Evolutionary conservation across 805 yeast genomes (phyloP).

Genomic region (Wilhelminamyces savonicus): DNA sequence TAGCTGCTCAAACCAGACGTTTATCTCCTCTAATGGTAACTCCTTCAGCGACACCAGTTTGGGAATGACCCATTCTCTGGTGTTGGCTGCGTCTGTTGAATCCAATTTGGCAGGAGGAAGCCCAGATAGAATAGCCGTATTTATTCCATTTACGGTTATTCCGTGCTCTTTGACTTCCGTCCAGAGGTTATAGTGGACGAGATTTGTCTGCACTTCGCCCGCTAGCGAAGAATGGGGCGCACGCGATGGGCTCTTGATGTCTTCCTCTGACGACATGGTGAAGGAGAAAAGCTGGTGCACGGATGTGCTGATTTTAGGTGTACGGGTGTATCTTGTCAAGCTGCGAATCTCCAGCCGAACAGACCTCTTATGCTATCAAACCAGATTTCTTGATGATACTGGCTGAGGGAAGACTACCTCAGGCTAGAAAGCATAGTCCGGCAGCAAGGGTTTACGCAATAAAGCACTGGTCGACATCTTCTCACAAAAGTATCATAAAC

Average conservation of each 20-base stretch:
- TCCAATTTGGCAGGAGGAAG: slow-evolving; percentile 22
- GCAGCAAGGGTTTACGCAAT: too few species aligned
- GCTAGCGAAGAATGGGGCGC: slow-evolving; percentile 6
- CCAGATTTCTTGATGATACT: too few species aligned
- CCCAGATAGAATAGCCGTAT: slow-evolving; percentile 19
- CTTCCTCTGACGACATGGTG: too few species aligned
- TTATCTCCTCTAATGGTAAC: slow-evolving; percentile 33
- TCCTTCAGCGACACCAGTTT: slow-evolving; percentile 13
- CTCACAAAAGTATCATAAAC: too few species aligned
- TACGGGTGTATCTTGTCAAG: too few species aligned
- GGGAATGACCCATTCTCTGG: slow-evolving; percentile 40
- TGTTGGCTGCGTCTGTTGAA: slow-evolving; percentile 11
- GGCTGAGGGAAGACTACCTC: too few species aligned
- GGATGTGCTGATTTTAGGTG: too few species aligned
- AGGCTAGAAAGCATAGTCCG: too few species aligned
- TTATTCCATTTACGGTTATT: slow-evolving; percentile 1
- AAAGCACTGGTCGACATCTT: too few species aligned
- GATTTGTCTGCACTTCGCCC: slow-evolving; percentile 33
- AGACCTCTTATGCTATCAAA: too few species aligned
- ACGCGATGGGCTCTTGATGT: not conserved
- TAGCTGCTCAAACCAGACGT: slow-evolving; percentile 31
- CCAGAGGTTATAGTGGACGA: slow-evolving; percentile 44
- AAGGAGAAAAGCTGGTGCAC: too few species aligned
- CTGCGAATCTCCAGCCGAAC: too few species aligned
- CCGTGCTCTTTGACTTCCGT: slow-evolving; percentile 20